phyloP scores from a whole-genome alignment of 176 grass and related monocot genomes.

The Chrysopogon serrulatus region DNA sequence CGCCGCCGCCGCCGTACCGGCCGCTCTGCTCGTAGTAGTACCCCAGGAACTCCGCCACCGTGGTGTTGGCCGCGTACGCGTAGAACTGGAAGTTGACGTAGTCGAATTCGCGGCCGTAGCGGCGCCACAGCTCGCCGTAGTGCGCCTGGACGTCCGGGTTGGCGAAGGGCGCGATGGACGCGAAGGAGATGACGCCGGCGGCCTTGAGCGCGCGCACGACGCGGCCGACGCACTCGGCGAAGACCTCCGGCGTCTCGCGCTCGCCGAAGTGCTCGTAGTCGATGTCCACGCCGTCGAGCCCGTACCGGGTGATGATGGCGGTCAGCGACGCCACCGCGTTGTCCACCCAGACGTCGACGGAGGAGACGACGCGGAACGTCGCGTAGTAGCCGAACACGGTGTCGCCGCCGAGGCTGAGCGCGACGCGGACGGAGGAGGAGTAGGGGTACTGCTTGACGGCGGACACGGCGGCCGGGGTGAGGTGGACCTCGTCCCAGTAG shows the following conservation, averaged over 20 bases:
- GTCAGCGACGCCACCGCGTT: slow-evolving; percentile 24
- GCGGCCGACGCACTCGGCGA: slow-evolving; percentile 47
- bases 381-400: neutral
- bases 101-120: slow-evolving; percentile 35
- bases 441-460: neutral
- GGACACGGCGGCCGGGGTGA: slow-evolving; percentile 19
- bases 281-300: slow-evolving; percentile 44
- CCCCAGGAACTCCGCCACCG: slow-evolving; percentile 30
- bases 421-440: neutral
- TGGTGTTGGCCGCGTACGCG: slow-evolving; percentile 33
- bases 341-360: slow-evolving; percentile 39
- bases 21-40: slow-evolving; percentile 40
- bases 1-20: slow-evolving; percentile 11
- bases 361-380: slow-evolving; percentile 24
- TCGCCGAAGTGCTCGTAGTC: slow-evolving; percentile 56
- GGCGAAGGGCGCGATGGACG: slow-evolving; percentile 50
- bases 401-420: slow-evolving; percentile 49
- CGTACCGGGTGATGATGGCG: slow-evolving; percentile 9
- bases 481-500: slow-evolving; percentile 22
- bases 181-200: slow-evolving; percentile 31
- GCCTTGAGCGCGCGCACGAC: slow-evolving; percentile 25
- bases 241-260: slow-evolving; percentile 17
- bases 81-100: slow-evolving; percentile 71
- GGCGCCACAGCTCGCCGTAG: slow-evolving; percentile 27
- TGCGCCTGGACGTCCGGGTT: slow-evolving; percentile 24